phyloP scores from a whole-genome alignment of 306 rosid genomes.

The Rosa chinensis region DNA sequence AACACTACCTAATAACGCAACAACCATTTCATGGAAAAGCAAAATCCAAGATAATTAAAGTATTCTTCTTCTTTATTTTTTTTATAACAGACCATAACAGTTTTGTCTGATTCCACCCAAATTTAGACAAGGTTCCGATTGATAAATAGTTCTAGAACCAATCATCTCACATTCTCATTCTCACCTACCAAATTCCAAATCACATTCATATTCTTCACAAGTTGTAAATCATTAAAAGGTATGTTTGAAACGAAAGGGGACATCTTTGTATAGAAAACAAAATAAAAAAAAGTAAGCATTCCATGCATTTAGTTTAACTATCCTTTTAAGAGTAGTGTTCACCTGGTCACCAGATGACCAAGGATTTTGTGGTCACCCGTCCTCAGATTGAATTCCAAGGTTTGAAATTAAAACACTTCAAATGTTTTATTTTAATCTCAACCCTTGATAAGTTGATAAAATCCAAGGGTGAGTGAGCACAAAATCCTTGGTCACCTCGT shows the following conservation, averaged over 20 bases:
- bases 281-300: too few relatives aligned
- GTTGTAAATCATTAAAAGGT: background rate
- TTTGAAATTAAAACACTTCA: too few relatives aligned
- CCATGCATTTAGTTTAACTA: background rate
- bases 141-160: background rate
- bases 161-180: background rate
- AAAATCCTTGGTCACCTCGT: too few relatives aligned
- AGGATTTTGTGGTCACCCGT: too few relatives aligned
- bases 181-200: background rate
- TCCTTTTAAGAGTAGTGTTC: too few relatives aligned
- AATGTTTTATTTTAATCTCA: too few relatives aligned
- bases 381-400: too few relatives aligned
- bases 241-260: too few relatives aligned
- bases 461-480: too few relatives aligned
- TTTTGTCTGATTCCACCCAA: background rate
- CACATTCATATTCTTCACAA: background rate
- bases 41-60: background rate
- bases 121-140: background rate
- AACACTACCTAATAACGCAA: background rate
- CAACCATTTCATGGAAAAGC: background rate
- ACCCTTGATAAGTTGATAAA: too few relatives aligned
- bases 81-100: background rate
- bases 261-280: too few relatives aligned
- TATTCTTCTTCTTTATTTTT: background rate
- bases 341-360: too few relatives aligned